These are phyloP conservation scores for Candida buenavistaensis DNA, from an alignment of 1,139 yeast species.

Conservation along the genomic window DNA sequence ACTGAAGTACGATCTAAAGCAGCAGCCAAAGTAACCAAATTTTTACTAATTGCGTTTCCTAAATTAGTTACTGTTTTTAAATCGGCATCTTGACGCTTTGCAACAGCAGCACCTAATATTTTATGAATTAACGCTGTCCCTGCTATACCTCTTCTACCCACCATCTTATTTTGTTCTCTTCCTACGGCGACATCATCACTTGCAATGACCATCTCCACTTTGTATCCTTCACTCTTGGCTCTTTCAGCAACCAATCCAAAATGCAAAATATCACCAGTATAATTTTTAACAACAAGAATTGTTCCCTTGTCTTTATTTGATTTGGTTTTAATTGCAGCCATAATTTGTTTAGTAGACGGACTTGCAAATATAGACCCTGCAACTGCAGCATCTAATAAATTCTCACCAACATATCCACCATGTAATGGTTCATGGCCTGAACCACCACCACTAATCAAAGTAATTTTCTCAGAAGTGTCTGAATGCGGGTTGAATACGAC, in stretches of 20 bases:
- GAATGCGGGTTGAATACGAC: slow-evolving; percentile 54
- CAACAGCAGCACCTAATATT: slow-evolving; percentile 70
- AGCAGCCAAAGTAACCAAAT: slow-evolving; percentile 83
- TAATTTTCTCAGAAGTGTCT: slow-evolving; percentile 51
- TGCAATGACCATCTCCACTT: slow-evolving; percentile 70
- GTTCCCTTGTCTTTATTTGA: slow-evolving; percentile 61
- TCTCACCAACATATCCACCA: slow-evolving; percentile 86
- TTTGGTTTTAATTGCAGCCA: slow-evolving; percentile 67
- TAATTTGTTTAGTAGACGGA: slow-evolving; percentile 85
- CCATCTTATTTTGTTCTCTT: slow-evolving; percentile 79
- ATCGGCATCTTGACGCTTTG: slow-evolving; percentile 24
- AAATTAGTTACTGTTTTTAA: slow-evolving; percentile 57
- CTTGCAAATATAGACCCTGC: slow-evolving; percentile 89
- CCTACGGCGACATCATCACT: slow-evolving; percentile 96
- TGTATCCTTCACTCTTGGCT: slow-evolving; percentile 73
- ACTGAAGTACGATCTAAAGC: slow-evolving; percentile 87
- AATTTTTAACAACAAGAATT: slow-evolving; percentile 78
- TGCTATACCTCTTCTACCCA: slow-evolving; percentile 91
- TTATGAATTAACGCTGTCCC: slow-evolving; percentile 89
- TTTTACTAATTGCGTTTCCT: slow-evolving; percentile 62
- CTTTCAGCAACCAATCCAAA: slow-evolving; percentile 90
- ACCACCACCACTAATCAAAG: slow-evolving; percentile 88
- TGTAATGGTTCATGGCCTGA: slow-evolving; percentile 96
- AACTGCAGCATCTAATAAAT: slow-evolving; percentile 82
- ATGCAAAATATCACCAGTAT: slow-evolving; percentile 91